These are phyloP conservation scores for Coniochaeta sp. DNA, from an alignment of 2,329 filamentous ascomycete species.

Conservation along the genomic window DNA sequence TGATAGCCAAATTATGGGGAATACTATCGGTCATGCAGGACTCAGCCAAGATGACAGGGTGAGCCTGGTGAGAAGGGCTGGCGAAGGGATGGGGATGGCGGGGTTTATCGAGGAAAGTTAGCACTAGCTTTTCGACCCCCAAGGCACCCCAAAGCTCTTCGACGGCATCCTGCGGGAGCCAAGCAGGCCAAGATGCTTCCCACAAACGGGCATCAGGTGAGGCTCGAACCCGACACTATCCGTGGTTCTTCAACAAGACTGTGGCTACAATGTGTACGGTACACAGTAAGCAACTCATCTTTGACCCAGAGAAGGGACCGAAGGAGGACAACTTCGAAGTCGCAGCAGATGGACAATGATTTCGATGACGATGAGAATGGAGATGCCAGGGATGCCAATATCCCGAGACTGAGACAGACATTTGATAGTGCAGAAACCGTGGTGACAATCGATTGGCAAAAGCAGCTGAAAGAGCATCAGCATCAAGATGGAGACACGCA, in stretches of 20 bases:
- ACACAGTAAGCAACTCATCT: no score
- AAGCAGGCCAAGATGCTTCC: not conserved
- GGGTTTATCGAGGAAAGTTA: not conserved
- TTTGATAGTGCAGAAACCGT: no score
- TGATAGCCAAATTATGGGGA: no score
- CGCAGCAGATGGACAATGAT: no score
- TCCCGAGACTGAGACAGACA: no score
- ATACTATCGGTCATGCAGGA: no score
- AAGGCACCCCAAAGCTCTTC: not conserved
- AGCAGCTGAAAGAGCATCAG: not conserved
- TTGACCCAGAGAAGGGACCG: not conserved
- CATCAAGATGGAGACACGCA: not conserved
- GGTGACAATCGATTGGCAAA: not conserved
- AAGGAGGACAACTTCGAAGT: no score
- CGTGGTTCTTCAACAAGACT: not conserved
- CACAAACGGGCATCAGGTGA: not conserved
- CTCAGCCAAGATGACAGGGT: no score
- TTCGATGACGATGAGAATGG: no score
- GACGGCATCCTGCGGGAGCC: not conserved
- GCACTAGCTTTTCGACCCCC: not conserved
- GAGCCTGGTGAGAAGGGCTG: no score
- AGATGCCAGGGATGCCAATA: no score
- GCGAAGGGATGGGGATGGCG: not conserved
- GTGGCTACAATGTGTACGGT: not conserved
- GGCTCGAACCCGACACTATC: not conserved